These are phyloP conservation scores for Mortierella sp. DNA, from an alignment of 371 early-diverging fungal species.

Conservation along the genomic window DNA sequence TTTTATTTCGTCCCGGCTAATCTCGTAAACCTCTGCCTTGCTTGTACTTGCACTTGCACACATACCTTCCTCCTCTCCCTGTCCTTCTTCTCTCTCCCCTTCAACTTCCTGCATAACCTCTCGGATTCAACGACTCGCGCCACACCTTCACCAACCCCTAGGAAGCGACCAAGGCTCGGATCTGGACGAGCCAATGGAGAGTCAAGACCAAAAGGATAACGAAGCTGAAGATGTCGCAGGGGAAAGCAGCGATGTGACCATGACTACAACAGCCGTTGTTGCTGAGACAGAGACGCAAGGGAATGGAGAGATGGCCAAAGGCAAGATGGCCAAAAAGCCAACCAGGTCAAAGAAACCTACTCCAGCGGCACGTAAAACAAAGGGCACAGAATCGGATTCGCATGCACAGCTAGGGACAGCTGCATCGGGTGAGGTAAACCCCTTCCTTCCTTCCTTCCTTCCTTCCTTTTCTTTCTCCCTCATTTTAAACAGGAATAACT, in stretches of 20 bases:
- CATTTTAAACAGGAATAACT: too few relatives aligned
- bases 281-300: neutral
- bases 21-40: neutral
- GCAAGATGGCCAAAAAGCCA: neutral
- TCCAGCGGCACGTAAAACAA: neutral
- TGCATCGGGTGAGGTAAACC: too few relatives aligned
- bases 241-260: neutral
- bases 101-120: too few relatives aligned
- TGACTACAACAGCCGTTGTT: neutral
- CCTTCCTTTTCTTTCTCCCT: too few relatives aligned
- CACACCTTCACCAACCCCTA: too few relatives aligned
- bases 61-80: neutral
- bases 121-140: too few relatives aligned
- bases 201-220: neutral
- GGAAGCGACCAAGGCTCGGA: slow-evolving; percentile 8
- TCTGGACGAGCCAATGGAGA: slow-evolving; percentile 13
- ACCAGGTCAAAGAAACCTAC: neutral
- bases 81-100: neutral
- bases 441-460: too few relatives aligned
- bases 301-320: neutral
- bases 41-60: neutral
- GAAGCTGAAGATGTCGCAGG: neutral
- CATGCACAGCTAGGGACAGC: too few relatives aligned
- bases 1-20: too few relatives aligned
- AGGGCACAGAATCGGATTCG: too few relatives aligned